A percentile compares a stretch with the other conserved stretches of the same genome.
These are phyloP conservation scores for Trichaptum fuscoviolaceum DNA, from an alignment of 768 basidiomycete genomes.

Conservation along the genomic window DNA sequence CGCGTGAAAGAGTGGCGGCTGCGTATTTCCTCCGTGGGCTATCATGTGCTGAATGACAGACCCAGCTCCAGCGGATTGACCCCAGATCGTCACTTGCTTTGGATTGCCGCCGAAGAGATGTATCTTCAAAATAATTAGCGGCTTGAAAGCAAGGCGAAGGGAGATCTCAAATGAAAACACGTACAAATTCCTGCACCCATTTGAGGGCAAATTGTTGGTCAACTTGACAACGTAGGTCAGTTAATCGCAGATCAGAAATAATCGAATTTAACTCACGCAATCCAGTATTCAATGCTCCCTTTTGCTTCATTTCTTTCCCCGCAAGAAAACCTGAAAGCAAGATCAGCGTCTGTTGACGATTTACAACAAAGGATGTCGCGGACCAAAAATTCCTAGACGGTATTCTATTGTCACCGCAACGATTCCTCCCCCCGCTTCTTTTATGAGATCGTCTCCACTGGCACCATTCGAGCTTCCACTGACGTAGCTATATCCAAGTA, in stretches of 20 bases:
- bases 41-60: constrained; percentile 46
- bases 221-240: constrained; percentile 18
- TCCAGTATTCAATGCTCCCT: constrained; percentile 43
- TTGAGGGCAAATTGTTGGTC: constrained; percentile 39
- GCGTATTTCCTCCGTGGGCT: constrained; percentile 40
- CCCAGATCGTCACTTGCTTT: constrained; percentile 36
- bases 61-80: constrained; percentile 36
- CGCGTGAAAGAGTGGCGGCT: constrained; percentile 37
- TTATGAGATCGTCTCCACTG: constrained; percentile 39
- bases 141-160: constrained; percentile 2
- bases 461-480: constrained; percentile 34
- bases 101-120: constrained; percentile 38
- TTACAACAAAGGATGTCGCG: background rate
- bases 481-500: constrained; percentile 29
- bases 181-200: constrained; percentile 39
- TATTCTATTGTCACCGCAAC: constrained; percentile 35
- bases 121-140: constrained; percentile 23
- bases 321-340: constrained; percentile 35
- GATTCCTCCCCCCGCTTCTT: constrained; percentile 39
- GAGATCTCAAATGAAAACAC: background rate
- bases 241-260: background rate
- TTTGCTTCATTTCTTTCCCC: constrained; percentile 34
- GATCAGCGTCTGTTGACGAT: background rate
- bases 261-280: constrained; percentile 29
- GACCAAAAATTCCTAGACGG: constrained; percentile 34